Evolutionary conservation across 108 stramenopile species (phyloP).

Genomic region (Epipyxis sp.): DNA sequence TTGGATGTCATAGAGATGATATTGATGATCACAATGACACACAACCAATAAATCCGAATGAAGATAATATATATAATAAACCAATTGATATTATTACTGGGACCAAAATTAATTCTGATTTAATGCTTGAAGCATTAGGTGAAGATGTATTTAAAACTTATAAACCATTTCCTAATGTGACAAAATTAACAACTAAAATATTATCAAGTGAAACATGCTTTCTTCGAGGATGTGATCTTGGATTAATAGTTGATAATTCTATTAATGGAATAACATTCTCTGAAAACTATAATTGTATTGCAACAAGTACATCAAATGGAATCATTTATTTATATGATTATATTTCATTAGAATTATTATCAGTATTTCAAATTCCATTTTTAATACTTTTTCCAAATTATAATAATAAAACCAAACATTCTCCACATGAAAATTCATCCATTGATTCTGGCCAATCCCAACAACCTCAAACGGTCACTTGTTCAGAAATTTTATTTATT

Average conservation of each 20-base stretch:
- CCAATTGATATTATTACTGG: too few relatives aligned
- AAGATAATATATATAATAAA: too few relatives aligned
- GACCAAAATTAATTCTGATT: neutral
- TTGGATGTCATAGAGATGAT: neutral
- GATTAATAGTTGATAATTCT: neutral
- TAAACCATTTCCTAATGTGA: neutral
- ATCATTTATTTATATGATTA: neutral
- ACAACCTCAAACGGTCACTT: too few relatives aligned
- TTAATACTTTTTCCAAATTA: too few relatives aligned
- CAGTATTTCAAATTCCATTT: too few relatives aligned
- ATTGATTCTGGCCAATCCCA: too few relatives aligned
- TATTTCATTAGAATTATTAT: too few relatives aligned
- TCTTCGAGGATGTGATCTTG: constrained; percentile 9
- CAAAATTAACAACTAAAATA: neutral
- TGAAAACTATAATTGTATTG: neutral
- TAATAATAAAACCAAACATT: too few relatives aligned
- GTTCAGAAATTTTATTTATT: too few relatives aligned
- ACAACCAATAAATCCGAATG: too few relatives aligned
- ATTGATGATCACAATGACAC: neutral
- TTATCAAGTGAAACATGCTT: neutral
- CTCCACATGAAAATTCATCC: too few relatives aligned
- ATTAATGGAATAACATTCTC: neutral
- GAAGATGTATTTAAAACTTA: neutral
- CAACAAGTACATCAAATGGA: neutral
- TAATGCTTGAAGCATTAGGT: neutral